These are phyloP conservation scores for Lactarius sanguifluus DNA, from an alignment of 768 basidiomycete genomes.

Conservation along the genomic window DNA sequence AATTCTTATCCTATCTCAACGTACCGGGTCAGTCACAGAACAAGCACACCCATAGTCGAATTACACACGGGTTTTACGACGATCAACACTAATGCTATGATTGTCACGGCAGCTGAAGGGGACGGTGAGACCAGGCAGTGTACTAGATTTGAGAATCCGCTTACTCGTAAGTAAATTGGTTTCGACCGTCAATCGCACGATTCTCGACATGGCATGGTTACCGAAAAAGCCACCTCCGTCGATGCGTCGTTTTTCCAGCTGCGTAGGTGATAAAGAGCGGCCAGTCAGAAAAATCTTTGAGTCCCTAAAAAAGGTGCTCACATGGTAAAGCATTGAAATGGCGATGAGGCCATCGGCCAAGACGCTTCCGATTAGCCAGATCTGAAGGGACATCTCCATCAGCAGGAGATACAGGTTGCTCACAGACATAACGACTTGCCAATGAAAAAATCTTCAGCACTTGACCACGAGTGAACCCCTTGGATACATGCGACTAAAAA, in stretches of 20 bases:
- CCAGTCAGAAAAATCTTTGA: neutral
- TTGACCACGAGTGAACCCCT: neutral
- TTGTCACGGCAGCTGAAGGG: neutral
- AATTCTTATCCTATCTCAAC: slow-evolving; percentile 10
- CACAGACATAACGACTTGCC: neutral
- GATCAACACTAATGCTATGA: slow-evolving; percentile 1
- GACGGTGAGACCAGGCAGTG: neutral
- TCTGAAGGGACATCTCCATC: neutral
- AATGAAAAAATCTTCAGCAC: neutral
- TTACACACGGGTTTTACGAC: slow-evolving; percentile 6
- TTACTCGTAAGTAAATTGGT: slow-evolving; percentile 1
- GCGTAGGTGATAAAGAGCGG: neutral
- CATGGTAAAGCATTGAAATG: neutral
- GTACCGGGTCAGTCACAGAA: neutral
- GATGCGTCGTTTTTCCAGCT: neutral
- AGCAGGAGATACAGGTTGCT: neutral
- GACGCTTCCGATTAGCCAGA: neutral
- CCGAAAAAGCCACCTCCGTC: no score
- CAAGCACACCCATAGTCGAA: no score
- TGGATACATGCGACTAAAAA: neutral
- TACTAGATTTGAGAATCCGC: neutral
- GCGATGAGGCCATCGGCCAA: neutral
- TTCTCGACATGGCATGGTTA: neutral
- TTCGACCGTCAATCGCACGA: neutral
- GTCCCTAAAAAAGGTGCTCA: neutral